Evolutionary conservation across 2,329 filamentous ascomycete species (phyloP), one percentile per base, ranked within the genome.

Genomic region (Torrubiella hemipterigena): DNA sequence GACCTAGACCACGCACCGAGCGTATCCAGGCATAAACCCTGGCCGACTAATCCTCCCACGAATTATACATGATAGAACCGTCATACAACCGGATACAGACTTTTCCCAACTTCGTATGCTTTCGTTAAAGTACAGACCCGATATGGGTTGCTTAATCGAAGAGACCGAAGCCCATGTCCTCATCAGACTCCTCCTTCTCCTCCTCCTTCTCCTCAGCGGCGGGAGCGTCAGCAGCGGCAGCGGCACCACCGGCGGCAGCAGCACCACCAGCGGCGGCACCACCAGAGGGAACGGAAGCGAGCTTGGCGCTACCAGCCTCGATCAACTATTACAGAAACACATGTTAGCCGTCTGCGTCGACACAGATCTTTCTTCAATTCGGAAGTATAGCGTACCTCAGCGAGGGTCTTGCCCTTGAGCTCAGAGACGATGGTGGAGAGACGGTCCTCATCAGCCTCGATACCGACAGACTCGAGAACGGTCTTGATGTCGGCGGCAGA

Each of bases 201-300:
- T n/a, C 7, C 63, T 75, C 70, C 63, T 77, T 63, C 83, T 69
- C 83, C 89, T 85, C 75, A 6, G 6, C 72, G 47, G 73, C 65
- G 42, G 61, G 64, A 44, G 67, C 73, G 47, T 72, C 76, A 47
- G 67, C 77, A 46, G 64, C 75, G 49, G 65, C 77, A 49, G 67
- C 82, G 48, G 67, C 79, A 51, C 65, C 80, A 54, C 67, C 82
- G 56, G 65, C 80, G 56, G 66, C 75, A 59, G 69, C 71, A 51
- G 67, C 69, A 52, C 67, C 68, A 51, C 70, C 82, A 63, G 71
- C 82, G 58, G 77, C 85, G 55, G 69, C 73, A 63, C 87, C 87
- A 54, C 87, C 91, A 55, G 83, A 85, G 64, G 91, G 87, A 57
- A 98, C 89, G 65, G 89, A 95, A 52, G 91, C 91, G 55, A 98